Percentiles rank a stretch among this genome's conserved stretches.
phyloP scores from a whole-genome alignment of 2,329 filamentous ascomycete species.

The Talaromyces verruculosus region DNA sequence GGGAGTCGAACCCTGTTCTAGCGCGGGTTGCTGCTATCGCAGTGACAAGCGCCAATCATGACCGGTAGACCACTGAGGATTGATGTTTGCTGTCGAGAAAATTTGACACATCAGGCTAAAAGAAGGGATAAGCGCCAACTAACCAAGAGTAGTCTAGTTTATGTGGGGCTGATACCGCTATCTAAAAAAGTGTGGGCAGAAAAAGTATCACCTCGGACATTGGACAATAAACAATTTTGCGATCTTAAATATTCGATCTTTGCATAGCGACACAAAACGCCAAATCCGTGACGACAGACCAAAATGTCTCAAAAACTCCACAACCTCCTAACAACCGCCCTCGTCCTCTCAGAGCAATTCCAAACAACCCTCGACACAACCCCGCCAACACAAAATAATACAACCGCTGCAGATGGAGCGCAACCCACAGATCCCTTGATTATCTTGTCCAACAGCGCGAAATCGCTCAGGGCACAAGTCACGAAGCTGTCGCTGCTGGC shows the following conservation, averaged over 20 bases:
- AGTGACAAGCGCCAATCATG: slow-evolving; percentile 10
- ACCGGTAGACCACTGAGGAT: slow-evolving; percentile 8
- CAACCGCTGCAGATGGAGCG: not conserved
- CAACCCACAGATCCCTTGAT: slow-evolving; percentile 44
- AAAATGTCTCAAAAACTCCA: slow-evolving; percentile 36
- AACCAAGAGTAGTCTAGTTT: not conserved
- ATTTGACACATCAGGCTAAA: not conserved
- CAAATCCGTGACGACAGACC: not conserved
- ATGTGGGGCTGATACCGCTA: slow-evolving; percentile 1
- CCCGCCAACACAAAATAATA: slow-evolving; percentile 13
- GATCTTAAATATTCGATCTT: too few relatives aligned
- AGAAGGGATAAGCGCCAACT: not conserved
- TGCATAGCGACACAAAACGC: not conserved
- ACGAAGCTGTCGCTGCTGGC: slow-evolving; percentile 86
- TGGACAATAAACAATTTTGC: too few relatives aligned
- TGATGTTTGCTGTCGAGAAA: not conserved
- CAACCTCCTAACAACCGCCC: slow-evolving; percentile 34
- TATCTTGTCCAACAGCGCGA: slow-evolving; percentile 69
- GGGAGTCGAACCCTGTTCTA: slow-evolving; percentile 10
- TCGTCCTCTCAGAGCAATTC: slow-evolving; percentile 43
- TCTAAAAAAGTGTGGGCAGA: not conserved
- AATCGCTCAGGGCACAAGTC: slow-evolving; percentile 74
- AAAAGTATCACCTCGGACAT: not conserved
- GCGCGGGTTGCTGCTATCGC: slow-evolving; percentile 1
- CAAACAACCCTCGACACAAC: slow-evolving; percentile 36